These are phyloP conservation scores for Astrephomene gubernaculifera DNA, from an alignment of 139 green algal genomes.

Conservation along the genomic window DNA sequence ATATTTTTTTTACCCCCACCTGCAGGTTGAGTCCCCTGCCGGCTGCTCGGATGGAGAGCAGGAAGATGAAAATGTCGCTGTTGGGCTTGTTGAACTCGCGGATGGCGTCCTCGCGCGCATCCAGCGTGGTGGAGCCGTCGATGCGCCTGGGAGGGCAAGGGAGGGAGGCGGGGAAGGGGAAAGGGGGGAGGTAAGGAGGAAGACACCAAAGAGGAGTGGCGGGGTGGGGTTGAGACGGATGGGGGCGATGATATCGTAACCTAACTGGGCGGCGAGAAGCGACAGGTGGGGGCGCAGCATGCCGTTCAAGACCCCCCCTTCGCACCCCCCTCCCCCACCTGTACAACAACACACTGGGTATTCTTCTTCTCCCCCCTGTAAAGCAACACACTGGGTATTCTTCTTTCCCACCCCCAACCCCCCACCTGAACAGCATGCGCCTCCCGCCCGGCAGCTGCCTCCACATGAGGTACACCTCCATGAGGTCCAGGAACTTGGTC, in stretches of 20 bases:
- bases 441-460: slow-evolving; percentile 56
- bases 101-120: slow-evolving; percentile 88
- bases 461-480: slow-evolving; percentile 84
- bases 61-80: slow-evolving; percentile 93
- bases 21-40: slow-evolving; percentile 95
- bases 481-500: slow-evolving; percentile 81
- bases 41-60: slow-evolving; percentile 96
- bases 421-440: slow-evolving; percentile 47
- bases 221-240: not conserved
- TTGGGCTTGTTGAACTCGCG: slow-evolving; percentile 89
- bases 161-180: not conserved
- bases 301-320: not conserved
- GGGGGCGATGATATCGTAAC: not conserved
- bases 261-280: not conserved
- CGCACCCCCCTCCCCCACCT: not conserved
- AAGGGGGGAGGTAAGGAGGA: not conserved
- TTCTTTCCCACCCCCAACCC: too few relatives aligned
- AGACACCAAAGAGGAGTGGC: too few relatives aligned
- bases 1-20: too few relatives aligned
- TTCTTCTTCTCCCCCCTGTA: too few relatives aligned
- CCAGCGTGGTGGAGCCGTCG: slow-evolving; percentile 80
- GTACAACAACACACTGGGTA: too few relatives aligned
- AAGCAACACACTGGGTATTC: too few relatives aligned
- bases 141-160: slow-evolving; percentile 71
- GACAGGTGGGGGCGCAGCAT: not conserved